phyloP scores from a whole-genome alignment of 2,329 filamentous ascomycete genomes.

The Fusarium paranaense region DNA sequence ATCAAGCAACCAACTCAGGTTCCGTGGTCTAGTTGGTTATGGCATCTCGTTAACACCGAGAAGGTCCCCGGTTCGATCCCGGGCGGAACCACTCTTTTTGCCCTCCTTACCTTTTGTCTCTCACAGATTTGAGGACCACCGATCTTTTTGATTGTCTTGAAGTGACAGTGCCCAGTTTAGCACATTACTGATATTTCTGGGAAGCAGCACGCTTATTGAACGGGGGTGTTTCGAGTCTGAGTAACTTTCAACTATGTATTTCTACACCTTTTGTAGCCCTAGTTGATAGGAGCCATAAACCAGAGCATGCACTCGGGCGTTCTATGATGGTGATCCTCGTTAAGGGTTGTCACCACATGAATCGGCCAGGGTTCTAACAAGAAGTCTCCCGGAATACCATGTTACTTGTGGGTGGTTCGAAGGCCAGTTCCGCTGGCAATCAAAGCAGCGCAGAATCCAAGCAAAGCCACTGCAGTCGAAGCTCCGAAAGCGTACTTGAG shows the following conservation, averaged over 20 bases:
- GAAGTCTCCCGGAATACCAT: background rate
- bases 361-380: background rate
- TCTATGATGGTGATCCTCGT: background rate
- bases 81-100: conserved; percentile 37
- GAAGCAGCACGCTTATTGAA: background rate
- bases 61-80: conserved; percentile 40
- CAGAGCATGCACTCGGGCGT: background rate
- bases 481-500: conserved; percentile 67
- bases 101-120: background rate
- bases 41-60: conserved; percentile 41
- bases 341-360: background rate
- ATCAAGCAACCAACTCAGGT: conserved; percentile 20
- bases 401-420: conserved; percentile 42
- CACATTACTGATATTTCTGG: background rate
- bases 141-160: background rate
- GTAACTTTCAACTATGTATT: background rate
- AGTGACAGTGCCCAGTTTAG: background rate
- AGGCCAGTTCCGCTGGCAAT: conserved; percentile 47
- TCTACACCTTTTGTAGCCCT: background rate
- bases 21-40: conserved; percentile 43
- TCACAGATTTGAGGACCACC: background rate
- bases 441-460: conserved; percentile 54
- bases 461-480: conserved; percentile 62
- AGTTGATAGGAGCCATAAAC: background rate
- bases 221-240: background rate